Conservation (phyloP, 441 rosid genomes). For the Populus trichocarpa region DNA sequence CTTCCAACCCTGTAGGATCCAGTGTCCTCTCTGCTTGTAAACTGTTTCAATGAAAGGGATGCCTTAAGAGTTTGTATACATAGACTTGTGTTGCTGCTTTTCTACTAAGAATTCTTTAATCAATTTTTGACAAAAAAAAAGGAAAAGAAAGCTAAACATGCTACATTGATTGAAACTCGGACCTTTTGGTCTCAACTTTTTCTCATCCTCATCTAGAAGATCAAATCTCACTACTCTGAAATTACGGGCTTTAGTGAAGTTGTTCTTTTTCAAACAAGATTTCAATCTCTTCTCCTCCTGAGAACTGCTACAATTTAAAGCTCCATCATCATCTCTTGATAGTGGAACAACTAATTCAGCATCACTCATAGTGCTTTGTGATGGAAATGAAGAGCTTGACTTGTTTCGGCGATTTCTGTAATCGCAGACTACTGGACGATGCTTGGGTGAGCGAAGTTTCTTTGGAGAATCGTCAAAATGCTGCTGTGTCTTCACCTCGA, state of each 20-base stretch:
- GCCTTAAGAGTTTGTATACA: not conserved
- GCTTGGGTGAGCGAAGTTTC: not conserved
- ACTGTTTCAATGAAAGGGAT: not conserved
- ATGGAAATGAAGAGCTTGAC: conserved; percentile 3
- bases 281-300: conserved; percentile 8
- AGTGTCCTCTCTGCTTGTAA: not conserved
- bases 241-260: not conserved
- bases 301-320: not conserved
- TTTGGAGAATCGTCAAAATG: conserved; percentile 1
- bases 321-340: not conserved
- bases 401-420: not conserved
- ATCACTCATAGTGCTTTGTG: not conserved
- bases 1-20: not conserved
- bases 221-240: conserved; percentile 27
- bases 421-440: not conserved
- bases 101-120: too few species aligned
- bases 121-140: not conserved
- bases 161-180: not conserved
- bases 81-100: not conserved
- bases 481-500: not conserved
- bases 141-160: not conserved
- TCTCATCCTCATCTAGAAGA: conserved; percentile 14
- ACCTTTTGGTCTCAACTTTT: not conserved
- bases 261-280: conserved; percentile 34
- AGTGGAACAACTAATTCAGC: not conserved